Evolutionary conservation across 140 eudicot genomes (phyloP).

Genomic region (Senecio squalidus): DNA sequence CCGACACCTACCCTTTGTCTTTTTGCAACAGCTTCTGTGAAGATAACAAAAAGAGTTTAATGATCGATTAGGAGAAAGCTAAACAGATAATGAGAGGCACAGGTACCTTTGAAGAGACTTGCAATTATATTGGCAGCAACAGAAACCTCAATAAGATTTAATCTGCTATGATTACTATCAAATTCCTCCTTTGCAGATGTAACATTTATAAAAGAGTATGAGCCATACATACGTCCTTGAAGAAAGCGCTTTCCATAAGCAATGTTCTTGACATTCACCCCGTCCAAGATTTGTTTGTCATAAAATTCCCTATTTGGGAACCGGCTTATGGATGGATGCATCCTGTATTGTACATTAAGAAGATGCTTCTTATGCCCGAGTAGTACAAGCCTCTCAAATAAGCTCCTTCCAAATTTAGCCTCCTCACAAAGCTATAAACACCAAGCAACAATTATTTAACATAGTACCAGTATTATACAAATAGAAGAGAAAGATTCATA

Average conservation of each 20-base stretch:
- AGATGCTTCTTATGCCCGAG: slow-evolving; percentile 23
- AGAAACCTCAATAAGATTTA: slow-evolving; percentile 45
- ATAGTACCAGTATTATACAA: no score
- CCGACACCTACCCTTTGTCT: slow-evolving; percentile 33
- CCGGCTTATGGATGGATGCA: slow-evolving; percentile 63
- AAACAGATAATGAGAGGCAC: not conserved
- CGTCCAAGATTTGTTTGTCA: slow-evolving; percentile 39
- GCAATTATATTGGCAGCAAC: slow-evolving; percentile 42
- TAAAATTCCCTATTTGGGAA: slow-evolving; percentile 64
- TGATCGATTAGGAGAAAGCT: not conserved
- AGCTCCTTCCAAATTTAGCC: slow-evolving; percentile 1
- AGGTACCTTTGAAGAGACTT: slow-evolving; percentile 42
- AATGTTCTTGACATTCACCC: slow-evolving; percentile 33
- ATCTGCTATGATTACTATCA: slow-evolving; percentile 32
- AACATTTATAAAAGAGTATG: slow-evolving; percentile 62
- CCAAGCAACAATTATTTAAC: no score
- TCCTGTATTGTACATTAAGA: slow-evolving; percentile 58
- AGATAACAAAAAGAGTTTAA: not conserved
- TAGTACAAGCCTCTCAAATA: not conserved
- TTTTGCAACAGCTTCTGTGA: slow-evolving; percentile 20
- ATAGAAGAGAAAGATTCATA: no score
- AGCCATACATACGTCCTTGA: slow-evolving; percentile 35
- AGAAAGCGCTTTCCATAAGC: slow-evolving; percentile 32
- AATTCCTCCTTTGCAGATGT: slow-evolving; percentile 37
- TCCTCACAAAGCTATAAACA: not conserved